Conservation (phyloP, 306 rosid species). For the Fragaria nilgerrensis region DNA sequence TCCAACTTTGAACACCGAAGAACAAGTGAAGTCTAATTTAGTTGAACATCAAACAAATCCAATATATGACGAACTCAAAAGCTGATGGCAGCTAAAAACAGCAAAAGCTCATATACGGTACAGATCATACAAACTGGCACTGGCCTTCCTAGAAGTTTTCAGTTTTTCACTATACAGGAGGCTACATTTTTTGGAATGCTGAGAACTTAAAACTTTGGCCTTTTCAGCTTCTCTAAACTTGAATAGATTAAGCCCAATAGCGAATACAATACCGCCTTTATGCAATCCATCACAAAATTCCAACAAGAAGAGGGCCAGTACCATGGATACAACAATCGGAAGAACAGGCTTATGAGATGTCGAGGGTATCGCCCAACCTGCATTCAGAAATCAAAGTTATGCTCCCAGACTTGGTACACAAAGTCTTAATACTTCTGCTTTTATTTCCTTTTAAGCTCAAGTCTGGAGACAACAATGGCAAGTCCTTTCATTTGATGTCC, state of each 20-base stretch:
- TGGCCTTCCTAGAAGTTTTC: neutral
- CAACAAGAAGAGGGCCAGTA: conserved; percentile 99
- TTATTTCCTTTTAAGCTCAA: neutral
- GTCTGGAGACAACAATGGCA: neutral
- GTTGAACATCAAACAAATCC: neutral
- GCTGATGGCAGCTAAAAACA: neutral
- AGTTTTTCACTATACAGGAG: neutral
- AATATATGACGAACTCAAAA: neutral
- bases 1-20: too few species aligned
- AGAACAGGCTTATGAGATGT: conserved; percentile 91
- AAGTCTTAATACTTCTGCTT: neutral
- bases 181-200: neutral
- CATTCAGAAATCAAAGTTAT: conserved; percentile 12
- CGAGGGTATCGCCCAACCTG: conserved; percentile 95
- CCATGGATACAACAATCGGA: conserved; percentile 94
- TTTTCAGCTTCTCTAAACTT: conserved; percentile 48
- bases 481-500: neutral
- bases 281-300: conserved; percentile 60
- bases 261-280: conserved; percentile 53
- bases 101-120: neutral
- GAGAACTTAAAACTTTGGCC: conserved; percentile 20
- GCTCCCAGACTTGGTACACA: neutral
- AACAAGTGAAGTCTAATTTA: neutral
- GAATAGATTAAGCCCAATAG: conserved; percentile 57
- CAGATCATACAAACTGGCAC: neutral